These are phyloP conservation scores for Stachybotrys echinatus DNA, from an alignment of 2,329 filamentous ascomycete species.

Conservation along the genomic window DNA sequence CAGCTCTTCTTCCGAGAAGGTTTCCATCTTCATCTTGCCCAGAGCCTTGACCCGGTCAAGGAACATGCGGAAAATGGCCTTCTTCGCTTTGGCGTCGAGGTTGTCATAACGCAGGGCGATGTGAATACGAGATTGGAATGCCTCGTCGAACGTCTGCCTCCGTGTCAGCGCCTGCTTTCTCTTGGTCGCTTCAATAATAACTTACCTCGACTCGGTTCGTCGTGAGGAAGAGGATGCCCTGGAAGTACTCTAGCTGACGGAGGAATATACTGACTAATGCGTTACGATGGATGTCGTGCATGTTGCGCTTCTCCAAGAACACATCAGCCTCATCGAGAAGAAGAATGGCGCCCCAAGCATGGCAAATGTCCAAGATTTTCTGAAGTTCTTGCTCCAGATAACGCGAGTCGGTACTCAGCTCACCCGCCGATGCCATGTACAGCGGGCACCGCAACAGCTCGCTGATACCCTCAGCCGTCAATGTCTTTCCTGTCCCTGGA, in stretches of 20 bases:
- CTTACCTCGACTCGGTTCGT: constrained; percentile 73
- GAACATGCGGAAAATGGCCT: constrained; percentile 80
- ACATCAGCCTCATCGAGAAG: constrained; percentile 83
- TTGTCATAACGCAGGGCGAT: constrained; percentile 78
- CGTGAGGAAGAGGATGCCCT: constrained; percentile 84
- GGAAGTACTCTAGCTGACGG: constrained; percentile 83
- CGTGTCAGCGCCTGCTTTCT: background rate
- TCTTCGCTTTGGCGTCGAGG: constrained; percentile 66
- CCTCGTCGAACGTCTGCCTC: constrained; percentile 73
- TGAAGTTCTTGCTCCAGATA: constrained; percentile 72
- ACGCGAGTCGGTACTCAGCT: constrained; percentile 72
- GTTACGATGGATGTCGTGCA: constrained; percentile 80
- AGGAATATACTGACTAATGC: constrained; percentile 84
- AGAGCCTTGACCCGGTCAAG: constrained; percentile 65
- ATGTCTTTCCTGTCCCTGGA: constrained; percentile 82
- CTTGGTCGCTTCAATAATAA: constrained; percentile 3
- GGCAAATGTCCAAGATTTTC: constrained; percentile 80
- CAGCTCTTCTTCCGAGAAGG: constrained; percentile 63
- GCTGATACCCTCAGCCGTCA: constrained; percentile 82
- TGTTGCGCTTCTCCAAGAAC: constrained; percentile 76
- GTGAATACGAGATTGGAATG: constrained; percentile 84
- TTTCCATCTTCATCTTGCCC: constrained; percentile 54
- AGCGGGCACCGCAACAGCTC: constrained; percentile 77
- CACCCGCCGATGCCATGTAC: constrained; percentile 78
- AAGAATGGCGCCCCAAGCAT: constrained; percentile 80